Evolutionary conservation across 2,329 filamentous ascomycete genomes (phyloP), one percentile per base, ranked within the genome.

Genomic region (Phyllosticta ampelicida): DNA sequence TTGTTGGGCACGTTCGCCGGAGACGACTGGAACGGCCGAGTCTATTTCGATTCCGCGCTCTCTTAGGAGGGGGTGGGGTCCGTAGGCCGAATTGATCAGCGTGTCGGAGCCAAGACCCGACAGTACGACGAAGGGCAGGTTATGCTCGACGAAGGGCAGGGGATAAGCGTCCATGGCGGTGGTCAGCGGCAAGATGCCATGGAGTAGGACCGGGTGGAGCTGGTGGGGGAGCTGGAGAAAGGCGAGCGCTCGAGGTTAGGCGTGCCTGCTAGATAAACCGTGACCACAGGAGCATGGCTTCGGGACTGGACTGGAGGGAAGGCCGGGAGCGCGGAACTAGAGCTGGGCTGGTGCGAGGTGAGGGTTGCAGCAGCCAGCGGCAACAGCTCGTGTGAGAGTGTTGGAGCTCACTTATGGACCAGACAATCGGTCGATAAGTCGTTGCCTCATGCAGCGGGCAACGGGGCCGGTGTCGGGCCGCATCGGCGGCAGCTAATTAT

Each of bases 101-200:
- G 64, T 63, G 19, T 72, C 74, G 51, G 60, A 65, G 63, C 74
- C 78, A 30, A 96, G 80, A 11, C 92, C 94, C 44, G 90, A 90
- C 30, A 95, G 81, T 52, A 95, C 77, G 61, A 97, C 75, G 59
- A 96, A 80, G 36, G 92, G 92, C 66, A 95, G 80, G 74, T 94
- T 95, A 74, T 94, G 90, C 70, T 86, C 83, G 71, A 95, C 78
- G 76, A 91, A 95, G 72, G 86, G 86, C 60, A 76, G 71, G 57
- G 88, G 87, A 74, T 90, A 92, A 66, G 82, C 87, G 73, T 94
- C 87, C 89, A 94, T 94, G 50, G 65, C 63, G 60, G 55, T 54
- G 54, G 54, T 58, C 54, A 51, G 44, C 54, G 28, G 50, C 48
- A 29, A 55, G 13, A 49, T 51, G 54, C 55, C 52, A 55, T 60